Base-by-base conservation (phyloP, 2,329 filamentous ascomycete genomes). In the Moelleriella libera region DNA sequence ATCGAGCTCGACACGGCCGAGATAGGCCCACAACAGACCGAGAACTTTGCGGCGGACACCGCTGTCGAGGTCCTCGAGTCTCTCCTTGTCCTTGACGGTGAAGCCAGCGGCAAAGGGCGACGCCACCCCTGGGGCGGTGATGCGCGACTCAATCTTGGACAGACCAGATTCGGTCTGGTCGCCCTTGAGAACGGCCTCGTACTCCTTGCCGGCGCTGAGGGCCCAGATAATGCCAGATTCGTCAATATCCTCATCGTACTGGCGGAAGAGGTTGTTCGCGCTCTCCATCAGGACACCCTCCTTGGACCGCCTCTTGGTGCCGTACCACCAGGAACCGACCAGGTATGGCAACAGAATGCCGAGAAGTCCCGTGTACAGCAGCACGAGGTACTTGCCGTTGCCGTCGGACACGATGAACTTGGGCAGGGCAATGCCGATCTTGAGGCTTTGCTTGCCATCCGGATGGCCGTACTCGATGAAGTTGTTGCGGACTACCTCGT, bases 321-420 rank as follows among this genome's bases (percentile, higher is more conserved):
- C 92, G 62, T 98, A 98, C 92, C 92, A 98, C 92, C 92, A 98
- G 50, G 85, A 88, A 44, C 92, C 92, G 48, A 98, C 90, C 44
- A 92, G 72, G 63, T 94, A 98, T 3, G 92, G 92, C 46, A 98
- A 72, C 50, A 96, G 70, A 51, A 97, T 86, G 48, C 90, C 92
- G 46, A 98, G 80, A 40, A 97, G 75, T 34, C 83, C 67, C 39
- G 88, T 89, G 64, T 98, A 98, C 53, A 96, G 76, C 49, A 96
- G 72, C 51, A 98, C 73, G 47, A 98, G 85, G 60, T 94, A 97
- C 71, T 96, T 97, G 54, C 89, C 90, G 63, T 92, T 94, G 48
- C 89, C 90, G 55, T 96, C 88, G 11, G 86, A 85, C 48, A 98
- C 77, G 57, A 98, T 88, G 66, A 92, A 87, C 63, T 92, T 84